Base-by-base conservation (phyloP, 139 green algal genomes). In the Pleodorina starrii region DNA sequence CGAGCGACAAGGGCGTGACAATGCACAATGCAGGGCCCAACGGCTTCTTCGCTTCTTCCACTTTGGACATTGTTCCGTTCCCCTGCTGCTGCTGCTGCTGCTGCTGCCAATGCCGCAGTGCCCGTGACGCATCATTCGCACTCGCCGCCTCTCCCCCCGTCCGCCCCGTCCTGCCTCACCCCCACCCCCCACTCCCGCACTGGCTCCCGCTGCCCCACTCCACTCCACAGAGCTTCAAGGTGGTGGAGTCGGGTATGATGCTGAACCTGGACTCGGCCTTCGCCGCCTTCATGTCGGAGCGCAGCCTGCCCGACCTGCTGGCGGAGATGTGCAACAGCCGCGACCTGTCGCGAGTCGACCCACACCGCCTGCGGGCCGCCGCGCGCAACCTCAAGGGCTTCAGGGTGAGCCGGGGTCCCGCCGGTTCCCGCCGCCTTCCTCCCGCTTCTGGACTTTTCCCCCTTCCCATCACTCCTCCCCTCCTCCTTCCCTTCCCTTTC, bases 261-360 rank as follows among this genome's bases (percentile, higher is more conserved):
- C 80, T 96, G 3, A 95, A 95, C 72, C 84, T 95, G 51, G 93
- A 96, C 89, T 92, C 91, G n/a, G 91, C 92, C 6, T 87, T 86
- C 48, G 92, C 92, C n/a, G 91, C 91, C 66, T 94, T 96, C 89
- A 88, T 95, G 69, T 84, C 91, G 57, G 51, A 63, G 1, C 42
- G 84, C 23, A 86, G 84, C 12, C 76, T 92, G 75, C 83, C 83
- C 1, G 63, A 92, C 25, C 16, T 89, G 38, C 78, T 90, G 75
- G 59, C 69, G 54, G 78, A 88, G 51, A 74, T 94, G 74, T 40
- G n/a, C 27, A 16, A 42, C 29, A 35, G 84, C 12, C 73, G 91
- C 29, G 84, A 87, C 77, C 51, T 73, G 51, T 85, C 36, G 7
- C 21, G 50, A 32, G 50, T 75, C 9, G 79, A 86, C 14, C 27